Conservation (phyloP, 2,329 filamentous ascomycete species). For the Botryotinia calthae region DNA sequence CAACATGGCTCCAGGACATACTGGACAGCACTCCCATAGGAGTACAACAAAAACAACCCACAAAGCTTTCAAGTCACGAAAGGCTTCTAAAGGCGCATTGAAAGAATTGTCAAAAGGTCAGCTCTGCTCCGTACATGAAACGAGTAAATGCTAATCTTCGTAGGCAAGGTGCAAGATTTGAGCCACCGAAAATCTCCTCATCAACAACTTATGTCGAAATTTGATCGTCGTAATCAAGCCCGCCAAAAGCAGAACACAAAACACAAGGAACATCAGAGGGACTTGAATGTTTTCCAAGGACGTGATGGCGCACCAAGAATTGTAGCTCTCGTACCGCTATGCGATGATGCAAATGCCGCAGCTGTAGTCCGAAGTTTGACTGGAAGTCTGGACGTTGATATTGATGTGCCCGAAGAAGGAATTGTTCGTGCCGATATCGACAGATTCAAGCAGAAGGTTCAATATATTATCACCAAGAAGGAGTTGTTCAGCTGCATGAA, state of each 20-base stretch:
- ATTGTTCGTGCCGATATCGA: slow-evolving; percentile 69
- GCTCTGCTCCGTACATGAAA: slow-evolving; percentile 13
- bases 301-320: slow-evolving; percentile 83
- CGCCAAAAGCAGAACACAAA: slow-evolving; percentile 86
- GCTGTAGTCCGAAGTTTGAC: slow-evolving; percentile 70
- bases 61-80: slow-evolving; percentile 90
- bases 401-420: slow-evolving; percentile 57
- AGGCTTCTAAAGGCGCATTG: slow-evolving; percentile 82
- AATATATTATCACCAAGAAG: slow-evolving; percentile 73
- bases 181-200: slow-evolving; percentile 81
- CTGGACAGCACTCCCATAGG: slow-evolving; percentile 76
- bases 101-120: slow-evolving; percentile 82
- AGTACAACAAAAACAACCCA: slow-evolving; percentile 85
- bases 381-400: slow-evolving; percentile 73
- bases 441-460: slow-evolving; percentile 90
- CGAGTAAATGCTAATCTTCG: slow-evolving; percentile 23
- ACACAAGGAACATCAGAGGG: slow-evolving; percentile 76
- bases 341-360: slow-evolving; percentile 65
- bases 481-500: slow-evolving; percentile 79
- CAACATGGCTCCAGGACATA: slow-evolving; percentile 71
- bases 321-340: slow-evolving; percentile 84
- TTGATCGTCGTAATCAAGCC: slow-evolving; percentile 91
- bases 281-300: slow-evolving; percentile 79
- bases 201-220: slow-evolving; percentile 96
- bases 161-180: slow-evolving; percentile 77